Percentiles rank a stretch among this genome's conserved stretches.
phyloP scores from a whole-genome alignment of 305 asterid genomes.

The Rubia tinctorum region DNA sequence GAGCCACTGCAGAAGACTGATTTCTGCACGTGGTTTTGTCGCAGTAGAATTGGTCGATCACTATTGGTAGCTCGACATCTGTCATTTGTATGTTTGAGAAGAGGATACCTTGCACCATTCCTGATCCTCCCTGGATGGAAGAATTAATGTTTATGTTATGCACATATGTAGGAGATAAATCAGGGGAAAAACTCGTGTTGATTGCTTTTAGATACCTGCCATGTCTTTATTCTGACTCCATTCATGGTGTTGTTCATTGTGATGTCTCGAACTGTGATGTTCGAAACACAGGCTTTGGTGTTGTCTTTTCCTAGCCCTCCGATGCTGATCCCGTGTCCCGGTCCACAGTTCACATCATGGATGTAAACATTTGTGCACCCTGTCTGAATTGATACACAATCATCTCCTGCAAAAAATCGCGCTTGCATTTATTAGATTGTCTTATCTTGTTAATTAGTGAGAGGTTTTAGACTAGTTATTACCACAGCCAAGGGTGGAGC shows the following conservation, averaged over 20 bases:
- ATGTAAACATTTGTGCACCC: conserved; percentile 89
- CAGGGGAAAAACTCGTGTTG: too few species aligned
- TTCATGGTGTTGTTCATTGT: conserved; percentile 76
- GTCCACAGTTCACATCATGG: conserved; percentile 85
- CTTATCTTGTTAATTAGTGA: neutral
- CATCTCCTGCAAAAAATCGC: conserved; percentile 63
- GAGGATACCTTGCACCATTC: conserved; percentile 61
- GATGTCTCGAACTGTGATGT: conserved; percentile 78
- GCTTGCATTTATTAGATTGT: neutral
- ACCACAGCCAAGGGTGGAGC: conserved; percentile 77
- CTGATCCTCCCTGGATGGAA: conserved; percentile 72
- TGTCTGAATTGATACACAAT: conserved; percentile 90
- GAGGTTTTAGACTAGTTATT: conserved; percentile 15
- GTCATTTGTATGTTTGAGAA: conserved; percentile 78
- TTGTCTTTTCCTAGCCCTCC: conserved; percentile 84
- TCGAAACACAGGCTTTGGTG: conserved; percentile 95
- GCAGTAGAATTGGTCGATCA: conserved; percentile 88
- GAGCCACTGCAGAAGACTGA: conserved; percentile 69
- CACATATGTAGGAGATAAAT: too few species aligned
- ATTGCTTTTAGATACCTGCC: conserved; percentile 62
- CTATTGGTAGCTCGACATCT: conserved; percentile 77
- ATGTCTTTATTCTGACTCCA: conserved; percentile 91
- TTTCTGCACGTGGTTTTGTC: conserved; percentile 69
- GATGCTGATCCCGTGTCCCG: conserved; percentile 98
- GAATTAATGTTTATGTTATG: too few species aligned